These are phyloP conservation scores for Trichoderma endophyticum DNA, from an alignment of 2,329 filamentous ascomycete species.

Conservation along the genomic window DNA sequence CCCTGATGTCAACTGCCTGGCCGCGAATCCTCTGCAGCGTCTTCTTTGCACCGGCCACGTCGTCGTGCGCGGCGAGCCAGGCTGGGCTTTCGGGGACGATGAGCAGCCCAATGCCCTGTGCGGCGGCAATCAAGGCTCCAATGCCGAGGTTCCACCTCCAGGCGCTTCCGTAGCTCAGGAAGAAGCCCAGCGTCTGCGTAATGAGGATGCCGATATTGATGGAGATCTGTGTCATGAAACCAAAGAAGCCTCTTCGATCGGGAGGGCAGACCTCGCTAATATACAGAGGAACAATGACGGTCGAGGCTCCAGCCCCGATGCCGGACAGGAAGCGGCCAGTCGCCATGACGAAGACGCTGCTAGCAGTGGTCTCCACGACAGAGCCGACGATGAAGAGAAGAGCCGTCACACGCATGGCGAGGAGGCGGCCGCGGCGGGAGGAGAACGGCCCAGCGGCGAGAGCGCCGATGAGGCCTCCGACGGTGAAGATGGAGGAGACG, in stretches of 20 bases:
- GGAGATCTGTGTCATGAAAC: slow-evolving; percentile 83
- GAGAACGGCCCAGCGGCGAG: slow-evolving; percentile 76
- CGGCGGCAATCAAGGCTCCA: slow-evolving; percentile 64
- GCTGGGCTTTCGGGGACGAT: slow-evolving; percentile 83
- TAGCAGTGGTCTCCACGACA: slow-evolving; percentile 68
- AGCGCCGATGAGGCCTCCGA: slow-evolving; percentile 83
- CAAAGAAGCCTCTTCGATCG: slow-evolving; percentile 72
- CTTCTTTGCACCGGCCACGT: slow-evolving; percentile 57
- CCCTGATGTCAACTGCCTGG: slow-evolving; percentile 61
- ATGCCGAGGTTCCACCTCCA: slow-evolving; percentile 83
- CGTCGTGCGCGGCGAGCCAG: slow-evolving; percentile 73
- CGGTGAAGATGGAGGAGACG: slow-evolving; percentile 84
- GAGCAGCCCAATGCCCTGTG: slow-evolving; percentile 68
- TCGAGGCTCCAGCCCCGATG: slow-evolving; percentile 79
- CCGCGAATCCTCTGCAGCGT: slow-evolving; percentile 76
- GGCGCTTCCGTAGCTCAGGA: slow-evolving; percentile 71
- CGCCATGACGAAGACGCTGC: slow-evolving; percentile 63
- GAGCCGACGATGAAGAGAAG: slow-evolving; percentile 75
- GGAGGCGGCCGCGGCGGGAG: slow-evolving; percentile 69
- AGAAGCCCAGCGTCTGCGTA: slow-evolving; percentile 82
- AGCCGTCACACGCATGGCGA: slow-evolving; percentile 74
- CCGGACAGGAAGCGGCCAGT: slow-evolving; percentile 77
- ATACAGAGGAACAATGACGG: slow-evolving; percentile 91
- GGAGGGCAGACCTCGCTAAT: slow-evolving; percentile 87
- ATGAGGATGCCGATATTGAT: slow-evolving; percentile 87